A percentile compares a stretch with the other conserved stretches of the same genome.
Evolutionary conservation across 176 grass and related monocot genomes (phyloP).

Genomic region (Phoenix roebelenii): DNA sequence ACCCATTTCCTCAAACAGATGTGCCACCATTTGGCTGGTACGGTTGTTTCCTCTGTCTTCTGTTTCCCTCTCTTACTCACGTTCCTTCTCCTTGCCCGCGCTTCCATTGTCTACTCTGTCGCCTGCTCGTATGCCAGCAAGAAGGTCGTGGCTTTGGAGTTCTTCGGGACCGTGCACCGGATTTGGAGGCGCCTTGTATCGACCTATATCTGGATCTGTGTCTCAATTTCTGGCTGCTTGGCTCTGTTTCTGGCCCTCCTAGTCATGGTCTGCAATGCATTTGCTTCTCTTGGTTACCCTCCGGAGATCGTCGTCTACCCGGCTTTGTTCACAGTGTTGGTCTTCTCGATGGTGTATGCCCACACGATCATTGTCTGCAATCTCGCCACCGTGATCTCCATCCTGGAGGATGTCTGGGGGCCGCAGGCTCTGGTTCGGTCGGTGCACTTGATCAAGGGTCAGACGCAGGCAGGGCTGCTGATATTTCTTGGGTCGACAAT

Average conservation of each 20-base stretch:
- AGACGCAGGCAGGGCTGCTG: conserved; percentile 77
- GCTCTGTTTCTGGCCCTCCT: conserved; percentile 61
- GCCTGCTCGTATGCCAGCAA: conserved; percentile 69
- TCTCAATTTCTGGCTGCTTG: conserved; percentile 38
- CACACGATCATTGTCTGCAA: conserved; percentile 85
- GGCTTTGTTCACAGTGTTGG: conserved; percentile 53
- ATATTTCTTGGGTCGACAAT: conserved; percentile 81
- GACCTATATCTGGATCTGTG: conserved; percentile 58
- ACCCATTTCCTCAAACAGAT: conserved; percentile 60
- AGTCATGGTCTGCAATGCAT: conserved; percentile 48
- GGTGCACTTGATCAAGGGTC: conserved; percentile 56
- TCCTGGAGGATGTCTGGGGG: conserved; percentile 67
- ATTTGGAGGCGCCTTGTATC: conserved; percentile 56
- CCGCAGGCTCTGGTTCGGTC: conserved; percentile 48
- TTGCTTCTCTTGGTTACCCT: conserved; percentile 54
- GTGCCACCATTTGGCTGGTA: conserved; percentile 58
- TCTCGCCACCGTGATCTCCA: conserved; percentile 63
- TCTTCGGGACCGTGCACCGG: conserved; percentile 39
- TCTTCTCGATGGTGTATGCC: conserved; percentile 69
- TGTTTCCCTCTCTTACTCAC: conserved; percentile 65
- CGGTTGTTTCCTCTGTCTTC: conserved; percentile 42
- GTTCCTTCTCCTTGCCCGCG: conserved; percentile 60
- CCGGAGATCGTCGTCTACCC: conserved; percentile 77
- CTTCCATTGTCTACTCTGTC: conserved; percentile 52
- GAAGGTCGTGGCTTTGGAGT: conserved; percentile 26